Evolutionary conservation across 352 stramenopile species (phyloP), one percentile per base, ranked within the genome.

Genomic region (Aphanomyces euteiches): DNA sequence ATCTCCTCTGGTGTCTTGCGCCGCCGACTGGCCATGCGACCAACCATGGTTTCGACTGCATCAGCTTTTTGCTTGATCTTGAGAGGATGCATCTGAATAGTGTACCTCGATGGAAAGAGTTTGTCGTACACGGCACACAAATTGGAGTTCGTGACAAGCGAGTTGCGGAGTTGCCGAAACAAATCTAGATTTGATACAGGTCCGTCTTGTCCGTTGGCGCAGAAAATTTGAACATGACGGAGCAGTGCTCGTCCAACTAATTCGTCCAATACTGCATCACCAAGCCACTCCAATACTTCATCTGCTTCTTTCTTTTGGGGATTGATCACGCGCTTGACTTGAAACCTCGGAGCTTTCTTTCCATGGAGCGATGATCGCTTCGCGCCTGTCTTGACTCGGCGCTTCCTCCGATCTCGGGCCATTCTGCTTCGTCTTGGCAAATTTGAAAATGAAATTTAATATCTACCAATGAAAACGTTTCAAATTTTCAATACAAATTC

Each of bases 241-340:
- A 93, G 66, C 28, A 93, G 58, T 40, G 80, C 89, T 7, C 84
- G 72, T 3, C 78, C 84, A 13, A 90, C 80, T 1, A 91, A 66
- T 73, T 93, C 85, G n/a, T 84, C 82, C 13, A 91, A 77, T 8
- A 90, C 78, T 5, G 85, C 83, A 60, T 93, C 85, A 43, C 85
- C 85, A 36, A 93, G 69, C 85, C 85, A 93, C 73, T 93, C 85
- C 71, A 82, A 82, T 47, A 89, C 83, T 36, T 93, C 85, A 38
- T 66, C 53, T 15, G 17, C 37, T 2, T 36, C 50, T 28, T 58
- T 58, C 8, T 58, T 58, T 36, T 17, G 15, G 0, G 28, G 28
- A 28, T 28, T 28, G 28, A 28, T 28, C 28, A 28, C 28, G 2
- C 2, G 28, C 28, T 28, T 28, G 28, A 28, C 2, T 28, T 28